Evolutionary conservation across 768 basidiomycete genomes (phyloP).

Genomic region (Termitomyces sp.): DNA sequence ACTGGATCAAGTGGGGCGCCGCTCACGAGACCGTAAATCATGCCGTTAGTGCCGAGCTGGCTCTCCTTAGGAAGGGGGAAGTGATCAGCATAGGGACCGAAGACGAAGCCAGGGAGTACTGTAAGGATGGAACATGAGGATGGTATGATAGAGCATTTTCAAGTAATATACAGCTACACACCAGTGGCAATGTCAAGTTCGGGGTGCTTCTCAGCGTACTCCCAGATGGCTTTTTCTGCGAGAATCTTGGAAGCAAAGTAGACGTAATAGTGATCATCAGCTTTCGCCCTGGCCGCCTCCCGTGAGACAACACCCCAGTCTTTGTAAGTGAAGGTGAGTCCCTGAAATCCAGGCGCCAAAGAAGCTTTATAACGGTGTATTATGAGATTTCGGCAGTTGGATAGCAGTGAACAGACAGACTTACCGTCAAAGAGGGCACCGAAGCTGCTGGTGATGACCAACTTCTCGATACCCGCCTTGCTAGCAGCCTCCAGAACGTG

Average conservation of each 20-base stretch:
- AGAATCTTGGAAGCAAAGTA: conserved; percentile 38
- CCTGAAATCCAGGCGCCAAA: conserved; percentile 16
- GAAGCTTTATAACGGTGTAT: conserved; percentile 12
- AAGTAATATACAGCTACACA: conserved; percentile 15
- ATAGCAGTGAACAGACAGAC: conserved; percentile 7
- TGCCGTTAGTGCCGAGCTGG: conserved; percentile 24
- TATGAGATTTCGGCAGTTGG: background rate
- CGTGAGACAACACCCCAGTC: conserved; percentile 30
- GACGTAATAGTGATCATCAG: conserved; percentile 23
- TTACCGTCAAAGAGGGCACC: conserved; percentile 25
- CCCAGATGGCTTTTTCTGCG: conserved; percentile 37
- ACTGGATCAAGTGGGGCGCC: conserved; percentile 15
- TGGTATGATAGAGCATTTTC: background rate
- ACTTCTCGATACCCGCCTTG: conserved; percentile 21
- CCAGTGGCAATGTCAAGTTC: conserved; percentile 32
- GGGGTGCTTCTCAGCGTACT: conserved; percentile 33
- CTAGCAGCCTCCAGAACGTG: conserved; percentile 23
- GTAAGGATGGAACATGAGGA: background rate
- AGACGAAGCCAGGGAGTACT: conserved; percentile 34
- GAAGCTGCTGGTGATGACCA: conserved; percentile 29
- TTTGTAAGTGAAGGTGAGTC: conserved; percentile 18
- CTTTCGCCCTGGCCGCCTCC: conserved; percentile 25
- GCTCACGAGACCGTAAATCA: conserved; percentile 22
- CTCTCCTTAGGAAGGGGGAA: conserved; percentile 23
- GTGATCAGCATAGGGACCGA: conserved; percentile 28